These are phyloP conservation scores for Stenocarpella maydis DNA, from an alignment of 2,329 filamentous ascomycete species.

Conservation along the genomic window DNA sequence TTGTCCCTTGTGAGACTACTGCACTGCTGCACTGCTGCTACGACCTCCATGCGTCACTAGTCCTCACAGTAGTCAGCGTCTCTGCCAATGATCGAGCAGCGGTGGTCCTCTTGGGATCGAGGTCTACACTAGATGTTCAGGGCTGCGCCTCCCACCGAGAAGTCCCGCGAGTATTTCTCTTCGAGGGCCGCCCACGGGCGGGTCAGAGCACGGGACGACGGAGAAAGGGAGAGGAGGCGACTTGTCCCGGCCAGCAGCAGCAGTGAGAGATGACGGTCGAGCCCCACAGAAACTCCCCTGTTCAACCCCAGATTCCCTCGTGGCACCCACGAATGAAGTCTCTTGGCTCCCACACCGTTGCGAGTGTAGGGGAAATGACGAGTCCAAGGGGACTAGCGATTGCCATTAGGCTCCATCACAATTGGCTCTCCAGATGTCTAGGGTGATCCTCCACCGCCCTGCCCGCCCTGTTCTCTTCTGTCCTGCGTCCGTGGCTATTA, in stretches of 20 bases:
- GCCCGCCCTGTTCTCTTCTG: slow-evolving; percentile 22
- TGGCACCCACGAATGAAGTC: slow-evolving; percentile 31
- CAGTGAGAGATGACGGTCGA: not conserved
- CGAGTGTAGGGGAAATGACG: slow-evolving; percentile 18
- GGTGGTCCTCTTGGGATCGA: slow-evolving; percentile 1
- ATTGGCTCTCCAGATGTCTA: slow-evolving; percentile 17
- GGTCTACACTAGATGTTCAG: not conserved
- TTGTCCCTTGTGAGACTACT: slow-evolving; percentile 5
- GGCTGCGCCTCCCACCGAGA: not conserved
- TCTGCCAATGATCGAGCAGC: slow-evolving; percentile 19
- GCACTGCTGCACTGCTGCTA: not conserved
- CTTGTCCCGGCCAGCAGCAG: slow-evolving; percentile 2
- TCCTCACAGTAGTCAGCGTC: slow-evolving; percentile 1
- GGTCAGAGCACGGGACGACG: slow-evolving; percentile 8
- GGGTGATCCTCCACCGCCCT: slow-evolving; percentile 8
- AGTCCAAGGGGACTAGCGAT: slow-evolving; percentile 17
- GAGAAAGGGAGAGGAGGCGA: not conserved
- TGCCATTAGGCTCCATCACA: slow-evolving; percentile 16
- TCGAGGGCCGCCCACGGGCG: not conserved
- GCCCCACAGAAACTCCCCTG: slow-evolving; percentile 26
- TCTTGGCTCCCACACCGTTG: slow-evolving; percentile 33
- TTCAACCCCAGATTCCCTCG: slow-evolving; percentile 35
- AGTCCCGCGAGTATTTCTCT: not conserved
- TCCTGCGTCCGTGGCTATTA: slow-evolving; percentile 19
- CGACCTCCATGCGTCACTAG: slow-evolving; percentile 12